phyloP scores from a whole-genome alignment of 441 rosid genomes.

The Pelargonium myrrhifolium region DNA sequence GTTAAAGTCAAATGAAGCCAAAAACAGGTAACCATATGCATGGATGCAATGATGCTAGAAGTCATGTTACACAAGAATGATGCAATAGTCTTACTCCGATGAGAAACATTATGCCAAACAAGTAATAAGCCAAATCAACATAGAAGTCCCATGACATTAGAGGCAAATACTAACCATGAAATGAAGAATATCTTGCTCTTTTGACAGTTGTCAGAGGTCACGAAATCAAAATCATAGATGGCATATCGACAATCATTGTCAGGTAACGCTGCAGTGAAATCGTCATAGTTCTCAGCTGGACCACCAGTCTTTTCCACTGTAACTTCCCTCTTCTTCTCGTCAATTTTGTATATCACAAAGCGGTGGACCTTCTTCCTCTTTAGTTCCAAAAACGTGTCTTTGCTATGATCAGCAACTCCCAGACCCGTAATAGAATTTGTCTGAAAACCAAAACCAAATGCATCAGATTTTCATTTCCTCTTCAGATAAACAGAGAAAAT shows the following conservation, averaged over 20 bases:
- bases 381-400: slow-evolving; percentile 55
- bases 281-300: slow-evolving; percentile 44
- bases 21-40: too few species aligned
- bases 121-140: too few species aligned
- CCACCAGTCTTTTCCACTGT: slow-evolving; percentile 51
- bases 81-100: too few species aligned
- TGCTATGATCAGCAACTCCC: slow-evolving; percentile 63
- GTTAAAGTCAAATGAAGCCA: too few species aligned
- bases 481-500: not conserved
- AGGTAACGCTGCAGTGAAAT: slow-evolving; percentile 42
- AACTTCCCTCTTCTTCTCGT: slow-evolving; percentile 35
- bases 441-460: slow-evolving; percentile 17
- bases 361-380: slow-evolving; percentile 57
- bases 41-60: too few species aligned
- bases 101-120: too few species aligned
- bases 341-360: slow-evolving; percentile 56
- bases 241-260: slow-evolving; percentile 57
- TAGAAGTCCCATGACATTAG: too few species aligned
- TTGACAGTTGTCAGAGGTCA: slow-evolving; percentile 55
- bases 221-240: slow-evolving; percentile 56
- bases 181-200: slow-evolving; percentile 73
- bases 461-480: not conserved
- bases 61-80: too few species aligned
- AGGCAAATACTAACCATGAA: slow-evolving; percentile 37
- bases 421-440: slow-evolving; percentile 61